Percentiles rank a stretch among this genome's conserved stretches.
phyloP scores from a whole-genome alignment of 164 flowering plant genomes.

The Tetrastigma voinierianum region DNA sequence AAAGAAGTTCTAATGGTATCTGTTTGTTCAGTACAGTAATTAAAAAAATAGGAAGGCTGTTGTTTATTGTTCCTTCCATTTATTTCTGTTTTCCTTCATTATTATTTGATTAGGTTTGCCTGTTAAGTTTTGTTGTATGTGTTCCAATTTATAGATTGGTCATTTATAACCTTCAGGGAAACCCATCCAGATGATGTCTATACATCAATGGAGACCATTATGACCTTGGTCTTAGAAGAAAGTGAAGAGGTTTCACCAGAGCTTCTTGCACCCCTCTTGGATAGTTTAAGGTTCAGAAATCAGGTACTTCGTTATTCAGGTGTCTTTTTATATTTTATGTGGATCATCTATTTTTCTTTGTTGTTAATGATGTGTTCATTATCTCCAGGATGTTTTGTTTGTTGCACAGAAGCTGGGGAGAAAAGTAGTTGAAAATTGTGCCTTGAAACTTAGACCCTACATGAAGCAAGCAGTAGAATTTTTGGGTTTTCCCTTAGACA shows the following conservation, averaged over 20 bases:
- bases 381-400: slow-evolving; percentile 55
- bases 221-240: slow-evolving; percentile 56
- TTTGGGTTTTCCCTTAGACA: slow-evolving; percentile 38
- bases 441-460: slow-evolving; percentile 61
- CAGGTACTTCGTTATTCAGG: slow-evolving; percentile 37
- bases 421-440: slow-evolving; percentile 60
- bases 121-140: too few relatives aligned
- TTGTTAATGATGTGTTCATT: not conserved
- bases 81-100: too few relatives aligned
- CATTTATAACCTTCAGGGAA: slow-evolving; percentile 26
- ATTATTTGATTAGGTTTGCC: too few relatives aligned
- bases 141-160: too few relatives aligned
- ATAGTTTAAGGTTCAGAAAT: slow-evolving; percentile 46
- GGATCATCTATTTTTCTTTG: not conserved
- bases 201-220: slow-evolving; percentile 56
- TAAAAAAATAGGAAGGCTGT: too few relatives aligned
- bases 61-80: too few relatives aligned
- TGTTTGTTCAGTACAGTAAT: too few relatives aligned
- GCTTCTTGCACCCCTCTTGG: slow-evolving; percentile 44
- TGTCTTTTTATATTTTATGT: too few relatives aligned
- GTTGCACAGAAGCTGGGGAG: slow-evolving; percentile 66
- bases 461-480: slow-evolving; percentile 49
- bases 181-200: slow-evolving; percentile 45
- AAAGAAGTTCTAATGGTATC: too few relatives aligned
- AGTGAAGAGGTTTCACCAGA: slow-evolving; percentile 60